A percentile compares a stretch with the other conserved stretches of the same genome.
phyloP scores from a whole-genome alignment of 331 rosid genomes.

The Rhamnella rubrinervis region DNA sequence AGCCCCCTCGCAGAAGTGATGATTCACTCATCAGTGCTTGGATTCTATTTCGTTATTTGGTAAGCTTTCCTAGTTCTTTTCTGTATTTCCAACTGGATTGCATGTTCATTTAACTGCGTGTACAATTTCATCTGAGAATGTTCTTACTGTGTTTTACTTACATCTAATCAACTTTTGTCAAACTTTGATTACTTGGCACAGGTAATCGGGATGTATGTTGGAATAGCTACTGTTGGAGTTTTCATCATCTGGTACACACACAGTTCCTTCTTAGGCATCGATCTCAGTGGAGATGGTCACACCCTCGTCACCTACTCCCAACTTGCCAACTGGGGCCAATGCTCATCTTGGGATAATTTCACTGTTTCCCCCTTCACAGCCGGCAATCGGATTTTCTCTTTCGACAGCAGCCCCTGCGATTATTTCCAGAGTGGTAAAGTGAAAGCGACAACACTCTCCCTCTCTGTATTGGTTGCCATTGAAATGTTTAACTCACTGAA shows the following conservation, averaged over 20 bases:
- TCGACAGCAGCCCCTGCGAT: constrained; percentile 54
- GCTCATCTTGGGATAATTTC: constrained; percentile 62
- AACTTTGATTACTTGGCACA: constrained; percentile 6
- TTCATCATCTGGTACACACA: constrained; percentile 82
- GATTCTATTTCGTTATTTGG: constrained; percentile 54
- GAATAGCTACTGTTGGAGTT: constrained; percentile 76
- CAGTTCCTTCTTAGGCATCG: constrained; percentile 73
- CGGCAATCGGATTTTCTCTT: constrained; percentile 41
- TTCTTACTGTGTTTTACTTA: too few relatives aligned
- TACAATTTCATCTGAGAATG: too few relatives aligned
- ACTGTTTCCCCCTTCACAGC: constrained; percentile 75
- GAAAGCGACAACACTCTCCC: constrained; percentile 75
- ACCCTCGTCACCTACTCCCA: constrained; percentile 71
- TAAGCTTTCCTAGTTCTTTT: background rate
- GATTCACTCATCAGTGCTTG: constrained; percentile 45
- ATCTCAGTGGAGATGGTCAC: constrained; percentile 72
- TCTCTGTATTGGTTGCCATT: constrained; percentile 76
- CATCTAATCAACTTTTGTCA: too few relatives aligned
- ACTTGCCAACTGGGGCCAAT: constrained; percentile 76
- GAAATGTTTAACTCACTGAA: constrained; percentile 89
- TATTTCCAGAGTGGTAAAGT: constrained; percentile 66
- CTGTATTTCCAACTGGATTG: background rate
- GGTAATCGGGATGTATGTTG: constrained; percentile 83
- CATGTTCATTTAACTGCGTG: background rate
- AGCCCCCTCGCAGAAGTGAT: constrained; percentile 46